Evolutionary conservation across 306 rosid genomes (phyloP).

Genomic region (Medicago lupulina): DNA sequence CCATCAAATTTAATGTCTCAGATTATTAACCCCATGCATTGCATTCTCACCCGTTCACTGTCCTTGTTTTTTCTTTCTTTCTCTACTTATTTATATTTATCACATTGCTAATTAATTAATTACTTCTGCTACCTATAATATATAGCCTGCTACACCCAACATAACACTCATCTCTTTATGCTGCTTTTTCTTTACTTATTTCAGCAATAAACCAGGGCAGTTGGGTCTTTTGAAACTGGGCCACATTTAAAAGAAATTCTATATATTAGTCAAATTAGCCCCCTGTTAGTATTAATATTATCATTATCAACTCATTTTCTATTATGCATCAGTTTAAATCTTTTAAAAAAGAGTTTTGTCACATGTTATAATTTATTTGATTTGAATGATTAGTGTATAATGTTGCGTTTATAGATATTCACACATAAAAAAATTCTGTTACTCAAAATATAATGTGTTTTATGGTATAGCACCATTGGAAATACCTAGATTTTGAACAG

Average conservation of each 20-base stretch:
- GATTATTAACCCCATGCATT: conserved; percentile 9
- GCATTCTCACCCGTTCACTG: not conserved
- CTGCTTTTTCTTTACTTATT: conserved; percentile 38
- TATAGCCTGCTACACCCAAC: conserved; percentile 13
- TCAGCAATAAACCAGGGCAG: conserved; percentile 15
- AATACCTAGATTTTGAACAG: too few relatives aligned
- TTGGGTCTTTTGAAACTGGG: not conserved
- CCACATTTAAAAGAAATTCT: not conserved
- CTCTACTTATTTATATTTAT: not conserved
- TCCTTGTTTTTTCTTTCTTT: not conserved
- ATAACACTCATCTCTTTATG: conserved; percentile 13
- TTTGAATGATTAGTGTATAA: too few relatives aligned
- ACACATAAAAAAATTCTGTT: too few relatives aligned
- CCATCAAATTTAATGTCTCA: conserved; percentile 52
- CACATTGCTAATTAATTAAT: not conserved
- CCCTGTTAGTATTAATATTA: too few relatives aligned
- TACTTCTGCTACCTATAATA: not conserved
- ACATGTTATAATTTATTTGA: too few relatives aligned
- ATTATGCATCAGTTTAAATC: too few relatives aligned
- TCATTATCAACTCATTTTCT: too few relatives aligned
- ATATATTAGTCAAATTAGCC: too few relatives aligned
- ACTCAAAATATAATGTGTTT: too few relatives aligned
- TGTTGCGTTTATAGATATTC: too few relatives aligned
- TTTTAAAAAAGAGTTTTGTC: too few relatives aligned
- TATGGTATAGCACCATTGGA: too few relatives aligned